phyloP scores from a whole-genome alignment of 805 yeast genomes.

The Starmera caribaea region DNA sequence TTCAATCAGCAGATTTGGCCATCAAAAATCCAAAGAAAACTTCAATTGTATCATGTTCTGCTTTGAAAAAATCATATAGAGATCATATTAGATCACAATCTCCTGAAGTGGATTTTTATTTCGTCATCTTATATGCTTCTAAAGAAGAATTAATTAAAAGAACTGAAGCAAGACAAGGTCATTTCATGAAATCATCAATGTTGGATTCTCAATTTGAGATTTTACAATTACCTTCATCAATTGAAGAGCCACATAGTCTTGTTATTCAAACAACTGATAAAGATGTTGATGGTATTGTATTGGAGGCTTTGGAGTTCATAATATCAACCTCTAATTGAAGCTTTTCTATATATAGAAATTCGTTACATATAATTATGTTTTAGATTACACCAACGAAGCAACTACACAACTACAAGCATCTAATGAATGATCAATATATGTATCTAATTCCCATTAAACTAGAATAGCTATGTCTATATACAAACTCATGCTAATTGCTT shows the following conservation, averaged over 20 bases:
- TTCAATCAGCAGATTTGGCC: constrained; percentile 24
- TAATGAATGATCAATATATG: too few species aligned
- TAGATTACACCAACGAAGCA: too few species aligned
- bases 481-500: too few species aligned
- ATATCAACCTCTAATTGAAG: not conserved
- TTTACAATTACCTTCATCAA: constrained; percentile 56
- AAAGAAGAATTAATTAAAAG: constrained; percentile 52
- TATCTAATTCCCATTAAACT: too few species aligned
- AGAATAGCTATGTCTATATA: too few species aligned
- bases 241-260: constrained; percentile 21
- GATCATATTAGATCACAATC: constrained; percentile 36
- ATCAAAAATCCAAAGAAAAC: constrained; percentile 24
- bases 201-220: constrained; percentile 67
- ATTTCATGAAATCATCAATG: constrained; percentile 86
- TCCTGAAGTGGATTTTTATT: constrained; percentile 34
- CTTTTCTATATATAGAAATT: not conserved
- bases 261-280: constrained; percentile 22
- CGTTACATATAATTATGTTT: too few species aligned
- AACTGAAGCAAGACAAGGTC: constrained; percentile 56
- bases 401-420: too few species aligned
- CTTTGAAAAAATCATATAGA: constrained; percentile 69
- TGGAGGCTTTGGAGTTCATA: constrained; percentile 5
- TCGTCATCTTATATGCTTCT: constrained; percentile 60
- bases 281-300: constrained; percentile 8
- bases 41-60: constrained; percentile 71